Percentiles rank a stretch among this genome's conserved stretches.
Conservation (phyloP, 2,329 filamentous ascomycete species). For the Nemania sp. region DNA sequence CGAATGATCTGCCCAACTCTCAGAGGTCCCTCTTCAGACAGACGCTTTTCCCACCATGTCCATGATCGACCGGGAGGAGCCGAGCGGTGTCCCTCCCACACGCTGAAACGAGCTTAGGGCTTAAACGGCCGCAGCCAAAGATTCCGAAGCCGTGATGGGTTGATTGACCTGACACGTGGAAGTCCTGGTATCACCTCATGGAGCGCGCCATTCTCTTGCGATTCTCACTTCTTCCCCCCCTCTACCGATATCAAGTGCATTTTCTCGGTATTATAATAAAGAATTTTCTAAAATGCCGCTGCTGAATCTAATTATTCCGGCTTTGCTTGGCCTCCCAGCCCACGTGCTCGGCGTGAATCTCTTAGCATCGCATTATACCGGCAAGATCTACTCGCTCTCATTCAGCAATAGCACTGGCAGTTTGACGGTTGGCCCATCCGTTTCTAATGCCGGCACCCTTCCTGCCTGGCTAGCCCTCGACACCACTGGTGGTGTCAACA, state of each 20-base stretch:
- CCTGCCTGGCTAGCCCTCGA: slow-evolving; percentile 47
- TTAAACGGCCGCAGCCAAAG: slow-evolving; percentile 13
- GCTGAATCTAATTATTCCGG: slow-evolving; percentile 29
- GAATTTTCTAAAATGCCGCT: slow-evolving; percentile 31
- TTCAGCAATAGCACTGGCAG: slow-evolving; percentile 35
- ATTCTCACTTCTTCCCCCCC: slow-evolving; percentile 13
- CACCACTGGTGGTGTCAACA: slow-evolving; percentile 34
- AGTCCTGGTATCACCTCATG: slow-evolving; percentile 22
- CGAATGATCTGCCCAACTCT: slow-evolving; percentile 8
- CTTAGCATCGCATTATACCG: slow-evolving; percentile 47
- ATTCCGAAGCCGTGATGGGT: slow-evolving; percentile 17
- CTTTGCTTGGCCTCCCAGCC: slow-evolving; percentile 29
- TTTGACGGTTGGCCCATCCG: slow-evolving; percentile 37
- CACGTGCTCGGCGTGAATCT: slow-evolving; percentile 40
- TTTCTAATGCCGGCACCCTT: slow-evolving; percentile 42
- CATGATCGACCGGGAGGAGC: slow-evolving; percentile 21
- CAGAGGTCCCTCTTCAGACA: slow-evolving; percentile 7
- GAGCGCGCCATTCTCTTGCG: slow-evolving; percentile 7
- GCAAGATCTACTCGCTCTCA: slow-evolving; percentile 45
- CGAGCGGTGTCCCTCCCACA: slow-evolving; percentile 9
- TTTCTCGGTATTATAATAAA: slow-evolving; percentile 24
- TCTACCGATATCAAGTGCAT: slow-evolving; percentile 25
- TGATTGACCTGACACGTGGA: slow-evolving; percentile 23
- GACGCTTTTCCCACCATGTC: slow-evolving; percentile 9
- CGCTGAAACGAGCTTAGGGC: slow-evolving; percentile 23